Percentiles rank a stretch among this genome's conserved stretches.
phyloP scores from a whole-genome alignment of 345 rosid genomes.

The Pistacia vera region DNA sequence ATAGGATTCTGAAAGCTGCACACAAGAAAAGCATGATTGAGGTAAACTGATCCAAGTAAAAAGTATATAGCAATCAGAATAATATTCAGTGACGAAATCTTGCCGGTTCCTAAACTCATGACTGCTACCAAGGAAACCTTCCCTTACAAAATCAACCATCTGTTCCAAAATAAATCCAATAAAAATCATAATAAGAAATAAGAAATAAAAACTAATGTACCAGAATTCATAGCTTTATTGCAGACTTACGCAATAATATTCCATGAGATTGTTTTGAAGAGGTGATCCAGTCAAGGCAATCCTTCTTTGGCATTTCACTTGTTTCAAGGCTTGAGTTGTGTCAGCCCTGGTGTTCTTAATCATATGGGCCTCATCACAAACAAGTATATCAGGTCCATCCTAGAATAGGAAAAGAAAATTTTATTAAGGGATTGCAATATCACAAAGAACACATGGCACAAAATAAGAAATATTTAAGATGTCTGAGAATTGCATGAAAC shows the following conservation, averaged over 20 bases:
- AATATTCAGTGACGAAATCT: constrained; percentile 34
- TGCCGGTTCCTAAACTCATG: constrained; percentile 97
- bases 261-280: constrained; percentile 99
- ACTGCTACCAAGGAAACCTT: constrained; percentile 99
- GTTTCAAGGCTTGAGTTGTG: constrained; percentile 97
- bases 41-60: constrained; percentile 14
- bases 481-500: constrained; percentile 1
- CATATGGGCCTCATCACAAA: constrained; percentile 98
- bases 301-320: constrained; percentile 95
- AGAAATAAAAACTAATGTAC: neutral
- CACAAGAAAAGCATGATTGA: constrained; percentile 23
- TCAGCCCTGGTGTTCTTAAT: constrained; percentile 97
- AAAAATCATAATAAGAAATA: constrained; percentile 9
- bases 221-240: constrained; percentile 15
- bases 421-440: neutral
- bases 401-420: constrained; percentile 37
- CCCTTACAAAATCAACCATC: constrained; percentile 99
- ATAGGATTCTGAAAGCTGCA: constrained; percentile 99
- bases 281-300: constrained; percentile 99
- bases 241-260: constrained; percentile 92
- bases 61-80: constrained; percentile 20
- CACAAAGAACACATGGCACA: neutral
- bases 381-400: constrained; percentile 99
- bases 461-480: constrained; percentile 1
- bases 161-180: constrained; percentile 40